Percentiles rank a stretch among this genome's conserved stretches.
phyloP scores from a whole-genome alignment of 805 yeast genomes.

The Cyberlindnera mrakii region DNA sequence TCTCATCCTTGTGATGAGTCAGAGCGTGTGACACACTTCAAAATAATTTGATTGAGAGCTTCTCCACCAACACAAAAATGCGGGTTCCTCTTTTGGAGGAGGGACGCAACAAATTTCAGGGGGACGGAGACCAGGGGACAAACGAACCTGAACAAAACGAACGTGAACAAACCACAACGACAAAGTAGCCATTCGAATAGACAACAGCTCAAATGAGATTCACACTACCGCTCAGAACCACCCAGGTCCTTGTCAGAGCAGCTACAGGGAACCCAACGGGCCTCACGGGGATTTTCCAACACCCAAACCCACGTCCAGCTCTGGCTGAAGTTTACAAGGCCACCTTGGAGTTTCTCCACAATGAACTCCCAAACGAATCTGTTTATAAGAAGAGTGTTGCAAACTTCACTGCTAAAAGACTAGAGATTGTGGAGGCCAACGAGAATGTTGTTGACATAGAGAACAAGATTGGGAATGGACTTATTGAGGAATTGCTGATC shows the following conservation, averaged over 20 bases:
- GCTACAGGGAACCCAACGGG: constrained; percentile 74
- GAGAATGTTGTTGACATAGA: constrained; percentile 65
- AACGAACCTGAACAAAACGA: no score
- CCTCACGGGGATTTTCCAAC: constrained; percentile 68
- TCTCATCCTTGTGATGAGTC: no score
- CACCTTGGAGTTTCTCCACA: constrained; percentile 53
- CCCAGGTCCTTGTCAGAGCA: constrained; percentile 51
- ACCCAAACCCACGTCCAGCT: constrained; percentile 82
- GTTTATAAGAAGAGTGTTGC: constrained; percentile 73
- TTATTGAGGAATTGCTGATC: constrained; percentile 74
- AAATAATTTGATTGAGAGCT: no score
- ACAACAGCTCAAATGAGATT: constrained; percentile 28
- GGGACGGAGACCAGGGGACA: no score
- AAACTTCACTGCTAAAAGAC: constrained; percentile 63
- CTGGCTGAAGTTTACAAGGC: constrained; percentile 63
- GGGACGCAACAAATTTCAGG: no score
- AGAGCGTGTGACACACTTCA: no score
- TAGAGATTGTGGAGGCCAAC: constrained; percentile 55
- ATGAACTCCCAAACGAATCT: constrained; percentile 63
- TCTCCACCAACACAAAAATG: no score
- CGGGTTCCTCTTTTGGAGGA: no score
- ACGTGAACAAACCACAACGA: neutral
- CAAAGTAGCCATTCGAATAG: neutral
- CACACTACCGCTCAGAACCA: constrained; percentile 22
- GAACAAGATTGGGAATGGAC: constrained; percentile 69